phyloP scores from a whole-genome alignment of 495 filamentous ascomycete genomes.

The Glonium stellatum region DNA sequence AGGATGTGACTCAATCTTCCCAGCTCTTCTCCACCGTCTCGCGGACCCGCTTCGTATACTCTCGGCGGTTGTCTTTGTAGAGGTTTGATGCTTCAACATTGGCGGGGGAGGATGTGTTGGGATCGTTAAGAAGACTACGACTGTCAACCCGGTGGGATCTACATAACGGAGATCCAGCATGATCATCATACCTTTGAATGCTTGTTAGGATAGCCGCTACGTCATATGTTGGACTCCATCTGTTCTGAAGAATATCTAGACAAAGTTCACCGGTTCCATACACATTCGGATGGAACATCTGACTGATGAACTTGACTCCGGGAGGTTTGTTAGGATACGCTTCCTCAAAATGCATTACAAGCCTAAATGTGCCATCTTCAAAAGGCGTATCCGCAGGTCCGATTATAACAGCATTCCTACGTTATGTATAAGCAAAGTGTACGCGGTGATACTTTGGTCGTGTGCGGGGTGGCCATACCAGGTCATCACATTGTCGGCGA shows the following conservation, averaged over 20 bases:
- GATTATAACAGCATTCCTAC: conserved; percentile 97
- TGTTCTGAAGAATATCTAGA: conserved; percentile 93
- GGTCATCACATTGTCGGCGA: conserved; percentile 98
- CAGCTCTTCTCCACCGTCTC: conserved; percentile 99
- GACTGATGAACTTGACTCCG: conserved; percentile 94
- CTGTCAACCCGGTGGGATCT: conserved; percentile 5
- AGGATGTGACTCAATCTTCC: conserved; percentile 51
- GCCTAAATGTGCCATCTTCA: conserved; percentile 93
- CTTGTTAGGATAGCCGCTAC: conserved; percentile 95
- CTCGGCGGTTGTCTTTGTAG: conserved; percentile 95
- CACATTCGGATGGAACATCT: conserved; percentile 99
- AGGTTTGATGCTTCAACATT: conserved; percentile 98
- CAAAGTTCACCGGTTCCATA: conserved; percentile 96
- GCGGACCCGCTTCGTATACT: conserved; percentile 89
- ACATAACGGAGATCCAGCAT: not conserved
- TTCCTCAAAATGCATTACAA: conserved; percentile 99
- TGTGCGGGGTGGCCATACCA: conserved; percentile 54
- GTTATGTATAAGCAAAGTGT: conserved; percentile 8
- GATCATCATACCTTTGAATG: conserved; percentile 73
- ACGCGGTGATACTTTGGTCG: conserved; percentile 7
- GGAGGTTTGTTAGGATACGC: conserved; percentile 98
- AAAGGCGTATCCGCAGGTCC: conserved; percentile 96
- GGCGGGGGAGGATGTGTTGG: conserved; percentile 92
- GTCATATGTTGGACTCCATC: conserved; percentile 98
- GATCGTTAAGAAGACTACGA: conserved; percentile 87